These are phyloP conservation scores for Aureobasidium melanogenum DNA, from an alignment of 2,329 filamentous ascomycete genomes.

Conservation along the genomic window DNA sequence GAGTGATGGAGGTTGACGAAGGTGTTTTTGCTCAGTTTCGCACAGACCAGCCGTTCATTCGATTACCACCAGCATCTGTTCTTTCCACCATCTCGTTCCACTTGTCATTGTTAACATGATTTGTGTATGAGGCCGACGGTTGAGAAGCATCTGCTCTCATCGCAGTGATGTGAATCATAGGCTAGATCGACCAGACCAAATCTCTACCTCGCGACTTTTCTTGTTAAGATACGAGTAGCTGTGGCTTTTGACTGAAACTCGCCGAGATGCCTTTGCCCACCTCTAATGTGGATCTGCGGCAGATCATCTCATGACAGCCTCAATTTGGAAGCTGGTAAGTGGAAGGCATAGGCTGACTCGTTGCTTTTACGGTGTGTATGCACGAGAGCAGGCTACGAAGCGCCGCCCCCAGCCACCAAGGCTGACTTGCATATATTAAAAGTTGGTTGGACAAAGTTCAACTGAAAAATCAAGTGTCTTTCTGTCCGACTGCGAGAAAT, in stretches of 20 bases:
- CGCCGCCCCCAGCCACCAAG: slow-evolving; percentile 2
- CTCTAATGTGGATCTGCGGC: too few relatives aligned
- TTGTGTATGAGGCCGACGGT: neutral
- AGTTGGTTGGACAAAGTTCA: neutral
- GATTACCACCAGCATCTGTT: neutral
- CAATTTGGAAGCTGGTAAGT: too few relatives aligned
- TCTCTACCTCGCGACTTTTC: too few relatives aligned
- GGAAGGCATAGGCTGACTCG: neutral
- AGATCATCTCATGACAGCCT: too few relatives aligned
- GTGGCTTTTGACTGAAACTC: too few relatives aligned
- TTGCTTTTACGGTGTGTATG: neutral
- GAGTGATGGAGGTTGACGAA: neutral
- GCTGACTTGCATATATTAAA: slow-evolving; percentile 9
- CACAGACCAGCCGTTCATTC: neutral
- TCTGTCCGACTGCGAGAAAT: neutral
- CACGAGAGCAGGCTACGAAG: neutral
- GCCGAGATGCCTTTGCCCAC: too few relatives aligned
- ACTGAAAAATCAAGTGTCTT: too few relatives aligned
- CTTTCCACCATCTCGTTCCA: neutral
- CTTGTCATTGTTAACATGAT: neutral
- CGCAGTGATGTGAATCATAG: too few relatives aligned
- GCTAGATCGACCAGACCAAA: too few relatives aligned
- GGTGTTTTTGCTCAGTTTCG: neutral
- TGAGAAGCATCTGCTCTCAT: neutral
- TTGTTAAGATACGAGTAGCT: too few relatives aligned